Conservation (phyloP, 1,284 basidiomycete genomes). For the Tilletia walkeri region DNA sequence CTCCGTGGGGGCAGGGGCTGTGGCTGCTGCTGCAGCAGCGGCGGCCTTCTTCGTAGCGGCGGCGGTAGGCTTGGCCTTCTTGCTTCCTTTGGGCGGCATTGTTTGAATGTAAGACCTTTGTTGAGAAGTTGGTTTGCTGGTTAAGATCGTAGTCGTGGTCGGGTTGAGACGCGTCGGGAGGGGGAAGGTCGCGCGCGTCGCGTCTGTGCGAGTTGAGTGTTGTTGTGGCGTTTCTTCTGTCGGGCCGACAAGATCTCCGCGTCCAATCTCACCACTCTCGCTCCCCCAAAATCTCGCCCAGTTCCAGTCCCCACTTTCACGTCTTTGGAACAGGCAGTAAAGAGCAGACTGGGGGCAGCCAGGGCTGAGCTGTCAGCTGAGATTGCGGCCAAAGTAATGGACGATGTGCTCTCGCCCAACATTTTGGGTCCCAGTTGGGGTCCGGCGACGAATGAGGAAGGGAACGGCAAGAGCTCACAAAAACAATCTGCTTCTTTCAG, state of each 20-base stretch:
- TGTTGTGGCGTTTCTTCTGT: not conserved
- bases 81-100: slow-evolving; percentile 16
- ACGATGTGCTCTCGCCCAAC: no score
- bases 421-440: no score
- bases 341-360: no score
- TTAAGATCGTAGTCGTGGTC: no score
- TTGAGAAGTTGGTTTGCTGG: no score
- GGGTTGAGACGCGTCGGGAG: not conserved
- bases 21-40: slow-evolving; percentile 14
- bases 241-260: not conserved
- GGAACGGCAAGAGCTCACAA: no score
- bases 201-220: not conserved
- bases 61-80: slow-evolving; percentile 12
- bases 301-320: not conserved
- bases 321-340: no score
- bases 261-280: not conserved
- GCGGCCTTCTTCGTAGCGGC: slow-evolving; percentile 2
- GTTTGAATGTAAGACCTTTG: not conserved
- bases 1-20: not conserved
- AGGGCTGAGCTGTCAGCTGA: no score
- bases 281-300: not conserved
- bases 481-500: no score
- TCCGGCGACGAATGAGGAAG: no score
- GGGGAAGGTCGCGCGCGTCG: not conserved
- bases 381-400: no score